phyloP scores from a whole-genome alignment of 2,329 filamentous ascomycete genomes.

The Calonectria henricotiae region DNA sequence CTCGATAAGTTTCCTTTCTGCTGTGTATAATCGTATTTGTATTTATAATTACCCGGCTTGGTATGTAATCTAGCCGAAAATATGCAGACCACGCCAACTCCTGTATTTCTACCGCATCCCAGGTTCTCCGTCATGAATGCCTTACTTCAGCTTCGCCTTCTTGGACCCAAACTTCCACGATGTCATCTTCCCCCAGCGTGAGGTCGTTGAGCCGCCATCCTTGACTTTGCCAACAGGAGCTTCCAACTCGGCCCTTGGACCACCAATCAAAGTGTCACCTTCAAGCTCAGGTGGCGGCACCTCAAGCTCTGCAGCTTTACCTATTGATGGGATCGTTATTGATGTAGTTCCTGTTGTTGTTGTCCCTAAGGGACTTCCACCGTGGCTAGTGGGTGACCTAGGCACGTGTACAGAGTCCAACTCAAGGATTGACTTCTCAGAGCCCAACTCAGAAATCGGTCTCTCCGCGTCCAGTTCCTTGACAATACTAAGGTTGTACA shows the following conservation, averaged over 20 bases:
- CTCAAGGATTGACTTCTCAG: neutral
- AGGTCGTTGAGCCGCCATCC: conserved; percentile 19
- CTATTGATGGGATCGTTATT: neutral
- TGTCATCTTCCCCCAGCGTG: conserved; percentile 45
- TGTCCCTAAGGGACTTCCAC: neutral
- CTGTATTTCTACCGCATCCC: neutral
- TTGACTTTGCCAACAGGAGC: conserved; percentile 31
- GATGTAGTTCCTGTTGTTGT: neutral
- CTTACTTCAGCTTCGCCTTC: conserved; percentile 44
- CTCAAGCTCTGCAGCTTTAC: conserved; percentile 37
- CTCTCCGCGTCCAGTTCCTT: conserved; percentile 2
- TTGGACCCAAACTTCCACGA: conserved; percentile 47
- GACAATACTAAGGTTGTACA: neutral
- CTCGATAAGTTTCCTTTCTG: neutral
- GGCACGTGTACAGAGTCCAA: conserved; percentile 6
- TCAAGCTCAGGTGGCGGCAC: conserved; percentile 45
- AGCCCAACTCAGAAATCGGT: neutral
- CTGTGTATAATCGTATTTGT: neutral
- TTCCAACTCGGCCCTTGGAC: conserved; percentile 39
- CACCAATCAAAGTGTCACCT: conserved; percentile 31
- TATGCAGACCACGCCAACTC: neutral
- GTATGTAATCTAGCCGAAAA: neutral
- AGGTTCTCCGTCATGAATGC: neutral
- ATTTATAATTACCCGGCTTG: neutral
- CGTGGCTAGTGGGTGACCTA: neutral